Percentiles rank a stretch among this genome's conserved stretches.
Conservation (phyloP, 768 basidiomycete species). For the Pluteus cervinus region DNA sequence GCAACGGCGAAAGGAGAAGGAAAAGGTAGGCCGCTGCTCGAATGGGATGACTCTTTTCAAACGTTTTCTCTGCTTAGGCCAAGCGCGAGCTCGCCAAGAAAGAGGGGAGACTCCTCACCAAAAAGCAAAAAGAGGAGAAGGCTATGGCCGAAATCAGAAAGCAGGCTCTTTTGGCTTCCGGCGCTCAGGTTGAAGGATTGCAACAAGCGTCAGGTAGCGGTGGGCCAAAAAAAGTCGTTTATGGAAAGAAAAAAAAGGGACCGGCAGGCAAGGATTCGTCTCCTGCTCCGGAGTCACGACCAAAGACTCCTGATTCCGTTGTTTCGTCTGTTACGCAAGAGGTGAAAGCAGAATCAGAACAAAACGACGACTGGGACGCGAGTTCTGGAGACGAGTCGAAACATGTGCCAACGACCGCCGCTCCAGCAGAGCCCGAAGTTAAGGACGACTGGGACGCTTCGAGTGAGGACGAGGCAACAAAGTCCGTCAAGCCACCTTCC, state of each 20-base stretch:
- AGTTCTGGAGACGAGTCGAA: slow-evolving; percentile 46
- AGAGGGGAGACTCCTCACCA: slow-evolving; percentile 92
- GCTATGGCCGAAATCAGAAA: slow-evolving; percentile 87
- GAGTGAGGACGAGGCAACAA: slow-evolving; percentile 38
- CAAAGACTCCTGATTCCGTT: slow-evolving; percentile 40
- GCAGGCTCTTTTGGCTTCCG: slow-evolving; percentile 85
- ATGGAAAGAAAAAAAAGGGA: slow-evolving; percentile 79
- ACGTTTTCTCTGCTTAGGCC: slow-evolving; percentile 40
- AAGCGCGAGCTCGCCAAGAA: slow-evolving; percentile 89
- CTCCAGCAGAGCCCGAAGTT: slow-evolving; percentile 19
- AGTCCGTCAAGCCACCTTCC: slow-evolving; percentile 12
- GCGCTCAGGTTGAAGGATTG: slow-evolving; percentile 86
- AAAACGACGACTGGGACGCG: slow-evolving; percentile 64
- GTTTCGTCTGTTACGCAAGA: slow-evolving; percentile 21
- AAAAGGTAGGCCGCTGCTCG: slow-evolving; percentile 74
- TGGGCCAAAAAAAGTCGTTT: slow-evolving; percentile 68
- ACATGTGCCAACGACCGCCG: too few species aligned
- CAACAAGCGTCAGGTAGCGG: slow-evolving; percentile 47
- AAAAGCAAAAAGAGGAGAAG: slow-evolving; percentile 93
- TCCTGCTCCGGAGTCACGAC: slow-evolving; percentile 48
- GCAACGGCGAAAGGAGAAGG: slow-evolving; percentile 79
- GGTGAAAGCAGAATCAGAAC: slow-evolving; percentile 19
- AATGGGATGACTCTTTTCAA: too few species aligned
- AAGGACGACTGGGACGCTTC: slow-evolving; percentile 49
- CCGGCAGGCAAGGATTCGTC: slow-evolving; percentile 46